phyloP scores from a whole-genome alignment of 768 basidiomycete genomes.

The Mycena kentingensis region DNA sequence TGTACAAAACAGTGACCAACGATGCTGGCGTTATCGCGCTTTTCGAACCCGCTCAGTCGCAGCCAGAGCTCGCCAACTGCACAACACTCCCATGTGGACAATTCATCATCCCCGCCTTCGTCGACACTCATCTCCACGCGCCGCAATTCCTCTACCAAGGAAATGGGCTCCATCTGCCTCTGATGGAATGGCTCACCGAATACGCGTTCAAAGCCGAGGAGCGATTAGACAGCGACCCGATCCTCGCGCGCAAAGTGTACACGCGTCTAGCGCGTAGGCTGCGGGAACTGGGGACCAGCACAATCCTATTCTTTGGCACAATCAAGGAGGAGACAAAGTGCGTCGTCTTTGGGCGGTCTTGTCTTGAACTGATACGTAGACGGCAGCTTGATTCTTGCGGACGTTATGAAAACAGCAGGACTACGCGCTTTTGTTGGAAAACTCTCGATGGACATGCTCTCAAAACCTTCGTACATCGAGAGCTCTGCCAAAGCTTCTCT shows the following conservation, averaged over 20 bases:
- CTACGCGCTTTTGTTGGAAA: constrained; percentile 87
- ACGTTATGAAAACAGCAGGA: constrained; percentile 69
- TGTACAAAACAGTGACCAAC: constrained; percentile 31
- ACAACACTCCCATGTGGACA: constrained; percentile 48
- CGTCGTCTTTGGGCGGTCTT: constrained; percentile 22
- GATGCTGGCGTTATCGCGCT: constrained; percentile 53
- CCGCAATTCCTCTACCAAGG: constrained; percentile 90
- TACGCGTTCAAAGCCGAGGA: constrained; percentile 87
- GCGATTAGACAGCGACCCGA: constrained; percentile 60
- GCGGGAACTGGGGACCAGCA: constrained; percentile 73
- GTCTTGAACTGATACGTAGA: background rate
- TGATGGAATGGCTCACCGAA: constrained; percentile 81
- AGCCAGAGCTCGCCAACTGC: constrained; percentile 24
- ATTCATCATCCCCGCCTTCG: constrained; percentile 79
- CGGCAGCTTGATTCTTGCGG: constrained; percentile 73
- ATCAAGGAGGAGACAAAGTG: constrained; percentile 84
- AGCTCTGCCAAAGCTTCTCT: constrained; percentile 51
- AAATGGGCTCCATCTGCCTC: constrained; percentile 78
- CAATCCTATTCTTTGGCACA: constrained; percentile 80
- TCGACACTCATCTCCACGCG: constrained; percentile 84
- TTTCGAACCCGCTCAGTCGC: constrained; percentile 41
- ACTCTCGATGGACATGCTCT: constrained; percentile 85
- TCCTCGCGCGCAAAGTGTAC: constrained; percentile 70
- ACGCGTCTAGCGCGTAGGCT: constrained; percentile 64
- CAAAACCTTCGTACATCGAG: constrained; percentile 72